phyloP scores from a whole-genome alignment of 805 yeast species.

The Saccharomycopsis synnaedendra region DNA sequence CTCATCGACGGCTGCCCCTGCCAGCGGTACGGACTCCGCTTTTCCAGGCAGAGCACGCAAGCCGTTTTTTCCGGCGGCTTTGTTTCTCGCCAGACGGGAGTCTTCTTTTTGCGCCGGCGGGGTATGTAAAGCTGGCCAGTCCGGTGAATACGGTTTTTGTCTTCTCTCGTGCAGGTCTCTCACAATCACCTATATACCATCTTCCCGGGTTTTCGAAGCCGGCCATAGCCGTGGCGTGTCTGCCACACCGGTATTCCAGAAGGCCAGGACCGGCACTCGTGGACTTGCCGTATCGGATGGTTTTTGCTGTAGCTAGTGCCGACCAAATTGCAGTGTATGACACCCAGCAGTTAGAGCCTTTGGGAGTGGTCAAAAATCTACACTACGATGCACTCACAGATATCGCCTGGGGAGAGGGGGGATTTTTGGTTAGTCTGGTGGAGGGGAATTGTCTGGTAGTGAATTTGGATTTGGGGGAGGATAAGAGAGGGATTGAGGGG shows the following conservation, averaged over 20 bases:
- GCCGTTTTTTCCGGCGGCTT: conserved; percentile 72
- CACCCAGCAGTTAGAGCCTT: conserved; percentile 56
- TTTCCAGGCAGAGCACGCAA: conserved; percentile 78
- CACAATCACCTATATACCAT: conserved; percentile 62
- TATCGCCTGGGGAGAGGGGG: conserved; percentile 74
- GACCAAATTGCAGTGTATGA: conserved; percentile 76
- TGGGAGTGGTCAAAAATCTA: conserved; percentile 65
- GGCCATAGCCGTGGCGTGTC: conserved; percentile 72
- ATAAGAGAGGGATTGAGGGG: not conserved
- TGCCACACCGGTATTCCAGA: conserved; percentile 49
- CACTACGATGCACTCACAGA: conserved; percentile 90
- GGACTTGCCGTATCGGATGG: conserved; percentile 61
- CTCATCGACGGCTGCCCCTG: conserved; percentile 33
- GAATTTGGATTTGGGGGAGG: not conserved
- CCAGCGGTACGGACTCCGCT: conserved; percentile 21
- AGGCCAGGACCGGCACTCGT: conserved; percentile 26
- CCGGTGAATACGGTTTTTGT: conserved; percentile 62
- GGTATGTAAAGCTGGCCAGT: conserved; percentile 36
- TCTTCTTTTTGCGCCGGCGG: conserved; percentile 68
- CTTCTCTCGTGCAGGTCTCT: conserved; percentile 60
- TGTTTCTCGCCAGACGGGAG: conserved; percentile 87
- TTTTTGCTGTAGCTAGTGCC: conserved; percentile 89
- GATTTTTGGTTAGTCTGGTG: conserved; percentile 72
- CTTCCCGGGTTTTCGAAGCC: conserved; percentile 76
- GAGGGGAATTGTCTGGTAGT: conserved; percentile 86